Conservation (phyloP, 352 stramenopile species). For the Stramenopiles sp. region DNA sequence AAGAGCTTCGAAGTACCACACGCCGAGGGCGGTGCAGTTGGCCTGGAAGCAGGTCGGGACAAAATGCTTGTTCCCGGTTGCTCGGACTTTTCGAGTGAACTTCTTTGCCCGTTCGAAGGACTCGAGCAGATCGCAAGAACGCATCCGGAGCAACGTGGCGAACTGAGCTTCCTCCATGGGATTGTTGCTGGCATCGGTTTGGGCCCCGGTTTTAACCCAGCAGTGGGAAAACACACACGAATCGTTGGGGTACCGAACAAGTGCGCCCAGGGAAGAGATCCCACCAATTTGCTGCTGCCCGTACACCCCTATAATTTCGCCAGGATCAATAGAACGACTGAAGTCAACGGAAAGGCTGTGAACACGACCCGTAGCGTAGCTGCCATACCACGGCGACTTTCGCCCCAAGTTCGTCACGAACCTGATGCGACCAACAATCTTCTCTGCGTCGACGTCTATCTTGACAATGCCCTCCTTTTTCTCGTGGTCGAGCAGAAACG, state of each 20-base stretch:
- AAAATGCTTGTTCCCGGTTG: background rate
- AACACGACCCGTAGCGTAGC: background rate
- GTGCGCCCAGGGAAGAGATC: background rate
- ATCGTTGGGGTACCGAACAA: background rate
- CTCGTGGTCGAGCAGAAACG: background rate
- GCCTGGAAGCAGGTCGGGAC: background rate
- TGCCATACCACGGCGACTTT: slow-evolving; percentile 1
- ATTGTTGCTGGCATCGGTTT: background rate
- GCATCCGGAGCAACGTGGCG: background rate
- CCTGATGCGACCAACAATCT: background rate
- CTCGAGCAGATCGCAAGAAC: background rate
- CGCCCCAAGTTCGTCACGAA: background rate
- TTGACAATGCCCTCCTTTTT: background rate
- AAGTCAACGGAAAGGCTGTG: background rate
- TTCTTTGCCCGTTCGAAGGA: background rate
- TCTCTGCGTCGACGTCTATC: background rate
- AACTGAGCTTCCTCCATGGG: background rate
- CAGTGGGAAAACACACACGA: background rate
- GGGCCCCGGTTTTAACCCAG: background rate
- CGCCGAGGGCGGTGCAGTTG: background rate
- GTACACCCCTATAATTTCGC: background rate
- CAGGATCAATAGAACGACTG: background rate
- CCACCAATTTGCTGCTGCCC: background rate
- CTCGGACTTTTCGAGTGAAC: background rate
- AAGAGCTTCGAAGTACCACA: background rate